These are phyloP conservation scores for Globisporangium spinosum DNA, from an alignment of 352 stramenopile genomes.

Conservation along the genomic window DNA sequence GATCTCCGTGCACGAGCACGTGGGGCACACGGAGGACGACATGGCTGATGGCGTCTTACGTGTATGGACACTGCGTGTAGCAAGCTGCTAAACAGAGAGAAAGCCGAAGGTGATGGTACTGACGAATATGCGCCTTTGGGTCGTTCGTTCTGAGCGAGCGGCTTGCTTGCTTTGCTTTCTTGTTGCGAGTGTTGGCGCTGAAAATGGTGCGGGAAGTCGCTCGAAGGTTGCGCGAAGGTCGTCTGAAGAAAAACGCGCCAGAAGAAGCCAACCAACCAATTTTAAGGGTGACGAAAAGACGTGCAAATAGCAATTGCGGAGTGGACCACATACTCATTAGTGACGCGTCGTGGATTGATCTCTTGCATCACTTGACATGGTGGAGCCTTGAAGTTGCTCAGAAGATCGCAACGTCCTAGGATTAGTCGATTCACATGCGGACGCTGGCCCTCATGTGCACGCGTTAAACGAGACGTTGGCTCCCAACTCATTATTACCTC, in stretches of 20 bases:
- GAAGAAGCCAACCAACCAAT: conserved; percentile 25
- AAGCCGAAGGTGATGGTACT: conserved; percentile 6
- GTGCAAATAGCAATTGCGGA: neutral
- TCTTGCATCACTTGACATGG: neutral
- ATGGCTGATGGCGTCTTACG: conserved; percentile 3
- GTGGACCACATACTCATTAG: neutral
- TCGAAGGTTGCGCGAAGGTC: conserved; percentile 17
- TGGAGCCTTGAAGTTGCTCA: conserved; percentile 2
- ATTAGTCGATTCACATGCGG: neutral
- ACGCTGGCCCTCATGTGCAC: neutral
- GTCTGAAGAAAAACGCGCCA: conserved; percentile 1
- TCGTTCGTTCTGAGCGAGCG: conserved; percentile 1
- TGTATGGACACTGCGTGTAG: neutral
- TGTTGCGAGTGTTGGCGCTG: neutral
- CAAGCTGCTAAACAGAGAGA: neutral
- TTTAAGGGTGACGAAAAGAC: neutral
- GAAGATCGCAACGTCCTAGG: neutral
- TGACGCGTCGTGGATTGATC: neutral
- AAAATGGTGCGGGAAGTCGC: conserved; percentile 8
- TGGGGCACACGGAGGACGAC: conserved; percentile 84
- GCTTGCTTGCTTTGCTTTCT: conserved; percentile 1
- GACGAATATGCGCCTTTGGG: conserved; percentile 3
- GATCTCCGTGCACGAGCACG: conserved; percentile 94
- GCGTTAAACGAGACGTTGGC: neutral
- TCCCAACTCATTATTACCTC: neutral